These are phyloP conservation scores for Pseudopithomyces chartarum DNA, from an alignment of 2,329 filamentous ascomycete genomes.

Conservation along the genomic window DNA sequence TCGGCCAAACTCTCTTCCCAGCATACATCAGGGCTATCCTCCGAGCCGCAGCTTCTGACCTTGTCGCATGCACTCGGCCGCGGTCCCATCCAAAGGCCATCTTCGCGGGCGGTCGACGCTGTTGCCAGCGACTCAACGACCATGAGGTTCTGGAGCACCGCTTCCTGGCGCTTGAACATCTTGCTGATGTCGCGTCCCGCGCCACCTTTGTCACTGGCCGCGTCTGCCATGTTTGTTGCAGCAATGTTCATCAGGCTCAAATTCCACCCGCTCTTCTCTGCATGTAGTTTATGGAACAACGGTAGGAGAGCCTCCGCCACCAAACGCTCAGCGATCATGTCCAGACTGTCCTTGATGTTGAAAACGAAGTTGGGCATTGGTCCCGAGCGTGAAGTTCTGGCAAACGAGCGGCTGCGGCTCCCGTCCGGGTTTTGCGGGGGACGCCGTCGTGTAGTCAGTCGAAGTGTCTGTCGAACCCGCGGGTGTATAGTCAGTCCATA, in stretches of 20 bases:
- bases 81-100: too few relatives aligned
- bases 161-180: slow-evolving; percentile 81
- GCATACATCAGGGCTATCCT: slow-evolving; percentile 36
- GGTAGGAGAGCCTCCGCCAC: slow-evolving; percentile 70
- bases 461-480: slow-evolving; percentile 60
- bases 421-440: slow-evolving; percentile 58
- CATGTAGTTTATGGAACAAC: slow-evolving; percentile 76
- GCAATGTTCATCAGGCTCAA: slow-evolving; percentile 85
- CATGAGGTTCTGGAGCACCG: slow-evolving; percentile 69
- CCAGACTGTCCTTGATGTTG: slow-evolving; percentile 61
- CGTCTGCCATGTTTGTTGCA: slow-evolving; percentile 77
- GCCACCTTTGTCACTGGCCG: slow-evolving; percentile 51
- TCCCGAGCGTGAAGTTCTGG: slow-evolving; percentile 75
- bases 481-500: too few relatives aligned
- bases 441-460: slow-evolving; percentile 75
- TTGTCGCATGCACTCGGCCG: neutral
- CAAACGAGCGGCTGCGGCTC: slow-evolving; percentile 63
- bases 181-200: slow-evolving; percentile 74
- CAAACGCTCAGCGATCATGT: slow-evolving; percentile 68
- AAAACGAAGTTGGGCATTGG: slow-evolving; percentile 78
- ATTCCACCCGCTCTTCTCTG: slow-evolving; percentile 73
- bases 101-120: neutral
- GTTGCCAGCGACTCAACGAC: slow-evolving; percentile 51
- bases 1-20: slow-evolving; percentile 24
- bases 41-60: slow-evolving; percentile 28